Percentiles rank a stretch among this genome's conserved stretches.
phyloP scores from a whole-genome alignment of 73 alveolate species.

The Paramecium sonneborni region DNA sequence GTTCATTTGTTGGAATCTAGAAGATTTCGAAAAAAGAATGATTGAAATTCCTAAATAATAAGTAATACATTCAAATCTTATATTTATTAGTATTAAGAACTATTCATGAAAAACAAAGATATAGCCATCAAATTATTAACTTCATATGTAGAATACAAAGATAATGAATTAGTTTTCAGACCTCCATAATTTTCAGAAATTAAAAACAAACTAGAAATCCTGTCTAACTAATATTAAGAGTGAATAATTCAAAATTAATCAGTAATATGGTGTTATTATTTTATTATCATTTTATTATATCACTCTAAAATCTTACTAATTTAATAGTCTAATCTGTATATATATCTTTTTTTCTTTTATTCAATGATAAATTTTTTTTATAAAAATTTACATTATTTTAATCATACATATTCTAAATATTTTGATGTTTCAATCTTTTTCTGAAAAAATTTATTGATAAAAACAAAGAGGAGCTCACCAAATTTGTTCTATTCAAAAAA shows the following conservation, averaged over 20 bases:
- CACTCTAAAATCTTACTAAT: not conserved
- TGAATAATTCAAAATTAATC: not conserved
- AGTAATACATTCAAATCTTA: not conserved
- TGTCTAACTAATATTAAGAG: not conserved
- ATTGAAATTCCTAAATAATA: constrained; percentile 24
- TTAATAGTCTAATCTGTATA: too few relatives aligned
- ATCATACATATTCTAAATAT: too few relatives aligned
- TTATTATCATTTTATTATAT: not conserved
- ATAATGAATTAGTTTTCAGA: not conserved
- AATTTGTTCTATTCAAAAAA: too few relatives aligned
- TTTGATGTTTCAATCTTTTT: too few relatives aligned
- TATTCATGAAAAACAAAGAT: not conserved
- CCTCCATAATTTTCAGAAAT: constrained; percentile 8
- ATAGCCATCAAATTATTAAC: not conserved
- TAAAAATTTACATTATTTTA: too few relatives aligned
- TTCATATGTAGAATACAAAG: not conserved
- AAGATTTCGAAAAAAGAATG: not conserved
- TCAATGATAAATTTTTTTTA: too few relatives aligned
- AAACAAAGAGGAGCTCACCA: too few relatives aligned
- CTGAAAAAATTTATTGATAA: too few relatives aligned
- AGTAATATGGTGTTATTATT: not conserved
- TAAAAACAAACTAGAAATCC: not conserved
- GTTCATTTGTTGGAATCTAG: constrained; percentile 16
- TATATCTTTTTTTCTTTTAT: too few relatives aligned
- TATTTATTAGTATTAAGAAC: not conserved